These are phyloP conservation scores for Pseudocercospora cruenta DNA, from an alignment of 2,329 filamentous ascomycete genomes.

Conservation along the genomic window DNA sequence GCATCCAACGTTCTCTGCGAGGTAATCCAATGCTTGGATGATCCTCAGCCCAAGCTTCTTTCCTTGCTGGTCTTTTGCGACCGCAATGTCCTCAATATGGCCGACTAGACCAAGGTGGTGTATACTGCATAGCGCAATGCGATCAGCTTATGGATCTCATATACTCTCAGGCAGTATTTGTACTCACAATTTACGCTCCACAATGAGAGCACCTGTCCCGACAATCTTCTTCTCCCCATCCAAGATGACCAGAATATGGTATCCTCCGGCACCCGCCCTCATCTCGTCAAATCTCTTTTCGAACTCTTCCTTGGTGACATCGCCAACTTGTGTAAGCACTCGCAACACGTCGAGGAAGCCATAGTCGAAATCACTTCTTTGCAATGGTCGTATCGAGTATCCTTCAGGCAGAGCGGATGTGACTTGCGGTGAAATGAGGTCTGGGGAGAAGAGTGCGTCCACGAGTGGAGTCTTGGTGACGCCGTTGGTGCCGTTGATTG, in stretches of 20 bases:
- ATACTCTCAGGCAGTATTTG: neutral
- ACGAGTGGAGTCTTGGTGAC: neutral
- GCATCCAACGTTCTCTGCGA: constrained; percentile 86
- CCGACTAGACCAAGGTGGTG: constrained; percentile 81
- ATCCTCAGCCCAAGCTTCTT: constrained; percentile 93
- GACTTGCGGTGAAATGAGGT: constrained; percentile 78
- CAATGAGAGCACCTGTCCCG: constrained; percentile 86
- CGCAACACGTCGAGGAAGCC: constrained; percentile 91
- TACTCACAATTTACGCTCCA: constrained; percentile 89
- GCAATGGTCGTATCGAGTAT: constrained; percentile 81
- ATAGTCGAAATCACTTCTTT: constrained; percentile 73
- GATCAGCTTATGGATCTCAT: neutral
- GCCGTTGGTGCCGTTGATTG: constrained; percentile 13
- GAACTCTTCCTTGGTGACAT: constrained; percentile 76
- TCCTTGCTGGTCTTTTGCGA: constrained; percentile 92
- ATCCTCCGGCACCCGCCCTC: constrained; percentile 68
- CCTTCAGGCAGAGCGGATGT: constrained; percentile 72
- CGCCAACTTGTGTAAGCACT: constrained; percentile 90
- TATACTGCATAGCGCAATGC: constrained; percentile 51
- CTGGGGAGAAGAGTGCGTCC: constrained; percentile 69
- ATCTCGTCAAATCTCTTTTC: constrained; percentile 83
- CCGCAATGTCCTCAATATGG: constrained; percentile 97
- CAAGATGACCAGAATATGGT: constrained; percentile 85
- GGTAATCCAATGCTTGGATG: constrained; percentile 88
- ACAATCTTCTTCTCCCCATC: constrained; percentile 74